Evolutionary conservation across 129 eudicot species (phyloP).

Genomic region (Cynara cardunculus): DNA sequence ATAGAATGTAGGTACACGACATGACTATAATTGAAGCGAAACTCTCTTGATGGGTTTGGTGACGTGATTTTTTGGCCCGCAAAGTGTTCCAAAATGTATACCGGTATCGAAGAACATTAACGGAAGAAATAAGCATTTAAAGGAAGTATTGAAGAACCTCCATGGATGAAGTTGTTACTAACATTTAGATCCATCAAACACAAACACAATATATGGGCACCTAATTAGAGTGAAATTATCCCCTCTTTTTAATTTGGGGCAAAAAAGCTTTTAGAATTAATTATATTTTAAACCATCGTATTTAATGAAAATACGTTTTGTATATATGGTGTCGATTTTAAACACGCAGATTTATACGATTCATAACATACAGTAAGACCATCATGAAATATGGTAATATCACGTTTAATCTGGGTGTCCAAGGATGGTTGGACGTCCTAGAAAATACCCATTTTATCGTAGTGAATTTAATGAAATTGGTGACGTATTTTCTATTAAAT

Average conservation of each 20-base stretch:
- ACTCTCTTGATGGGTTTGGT: not conserved
- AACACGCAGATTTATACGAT: too few relatives aligned
- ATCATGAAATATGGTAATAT: not conserved
- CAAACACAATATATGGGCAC: slow-evolving; percentile 4
- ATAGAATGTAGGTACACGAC: not conserved
- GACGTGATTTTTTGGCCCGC: slow-evolving; percentile 1
- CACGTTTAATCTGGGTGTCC: not conserved
- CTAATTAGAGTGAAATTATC: not conserved
- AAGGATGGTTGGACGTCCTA: not conserved
- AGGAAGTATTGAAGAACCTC: slow-evolving; percentile 15
- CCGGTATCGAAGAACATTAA: slow-evolving; percentile 3
- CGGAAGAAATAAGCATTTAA: slow-evolving; percentile 5
- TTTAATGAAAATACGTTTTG: too few relatives aligned
- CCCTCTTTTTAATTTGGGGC: not conserved
- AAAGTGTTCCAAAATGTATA: slow-evolving; percentile 1
- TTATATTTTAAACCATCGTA: not conserved
- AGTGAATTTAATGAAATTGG: not conserved
- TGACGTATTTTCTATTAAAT: not conserved
- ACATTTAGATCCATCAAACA: slow-evolving; percentile 1
- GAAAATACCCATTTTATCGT: not conserved
- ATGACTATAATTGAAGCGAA: too few relatives aligned
- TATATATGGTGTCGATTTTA: not conserved
- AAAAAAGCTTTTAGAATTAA: not conserved
- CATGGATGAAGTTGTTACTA: slow-evolving; percentile 1
- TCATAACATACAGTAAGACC: not conserved